These are phyloP conservation scores for Marasmius sp. DNA, from an alignment of 1,284 basidiomycete genomes.

Conservation along the genomic window DNA sequence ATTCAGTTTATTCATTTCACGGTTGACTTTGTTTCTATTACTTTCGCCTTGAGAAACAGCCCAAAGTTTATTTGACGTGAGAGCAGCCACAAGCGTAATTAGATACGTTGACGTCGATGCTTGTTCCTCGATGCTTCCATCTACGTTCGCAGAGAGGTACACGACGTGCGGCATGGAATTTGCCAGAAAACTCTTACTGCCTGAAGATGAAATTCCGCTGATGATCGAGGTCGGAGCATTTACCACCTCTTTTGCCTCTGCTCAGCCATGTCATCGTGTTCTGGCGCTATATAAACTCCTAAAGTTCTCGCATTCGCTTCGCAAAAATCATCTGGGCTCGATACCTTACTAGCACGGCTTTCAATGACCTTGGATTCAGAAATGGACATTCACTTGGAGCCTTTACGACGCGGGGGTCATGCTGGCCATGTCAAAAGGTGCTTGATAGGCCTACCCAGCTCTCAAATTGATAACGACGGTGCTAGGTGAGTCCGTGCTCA, in stretches of 20 bases:
- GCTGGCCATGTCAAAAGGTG: conserved; percentile 57
- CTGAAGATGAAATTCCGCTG: conserved; percentile 13
- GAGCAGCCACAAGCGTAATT: not conserved
- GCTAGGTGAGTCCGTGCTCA: conserved; percentile 42
- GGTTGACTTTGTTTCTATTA: conserved; percentile 5
- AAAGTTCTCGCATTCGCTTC: not conserved
- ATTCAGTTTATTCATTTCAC: conserved; percentile 4
- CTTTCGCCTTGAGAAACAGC: not conserved
- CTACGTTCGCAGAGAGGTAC: not conserved
- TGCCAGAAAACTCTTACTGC: no score
- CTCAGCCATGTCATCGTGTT: conserved; percentile 14
- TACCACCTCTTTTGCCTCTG: conserved; percentile 11
- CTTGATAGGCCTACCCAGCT: conserved; percentile 51
- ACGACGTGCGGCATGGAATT: no score
- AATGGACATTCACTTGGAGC: conserved; percentile 25
- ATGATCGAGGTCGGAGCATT: conserved; percentile 19
- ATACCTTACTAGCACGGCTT: not conserved
- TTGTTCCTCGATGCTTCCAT: conserved; percentile 1
- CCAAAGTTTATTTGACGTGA: not conserved
- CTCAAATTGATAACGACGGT: conserved; percentile 56
- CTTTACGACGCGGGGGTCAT: conserved; percentile 44
- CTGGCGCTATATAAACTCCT: conserved; percentile 19
- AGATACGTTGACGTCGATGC: not conserved
- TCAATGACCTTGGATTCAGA: conserved; percentile 2
- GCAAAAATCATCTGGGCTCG: not conserved